Evolutionary conservation across 257 asterid species (phyloP), one percentile per base, ranked within the genome.

Genomic region (Nicotiana sylvestris): DNA sequence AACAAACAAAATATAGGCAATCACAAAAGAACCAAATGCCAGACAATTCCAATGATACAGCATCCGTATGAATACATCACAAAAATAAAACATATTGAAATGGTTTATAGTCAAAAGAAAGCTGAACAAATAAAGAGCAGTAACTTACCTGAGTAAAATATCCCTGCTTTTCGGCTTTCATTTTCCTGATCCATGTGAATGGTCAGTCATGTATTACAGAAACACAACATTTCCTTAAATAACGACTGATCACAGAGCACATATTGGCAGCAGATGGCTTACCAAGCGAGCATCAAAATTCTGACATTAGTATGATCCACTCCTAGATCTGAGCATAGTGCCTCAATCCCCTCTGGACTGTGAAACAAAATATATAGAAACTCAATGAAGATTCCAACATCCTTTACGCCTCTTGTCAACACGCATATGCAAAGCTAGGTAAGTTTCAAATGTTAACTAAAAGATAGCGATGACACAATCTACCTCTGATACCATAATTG

Each of bases 271-370:
- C 67, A 83, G 64, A 60, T 49, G 81, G 82, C 91, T 90, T 87
- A 92, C 99, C 99, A 96, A 82, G 98, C 99, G 62, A 96, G 92
- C 92, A 96, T 89, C 86, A 96, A 89, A 82, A 94, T 87, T 87
- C 92, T 92, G 76, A 93, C 95, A 87, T 95, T 96, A 0, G 96
- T 95, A 82, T 91, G 94, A 81, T 88, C 97, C 78, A 94, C 89
- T 88, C 86, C 92, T 85, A 95, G 85, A 87, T 92, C 98, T 46
- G 93, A 86, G 89, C 99, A 95, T 58, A 95, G 93, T 66, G 91
- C 81, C 89, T 91, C 99, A 67, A 95, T 90, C 81, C 99, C 97
- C 81, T 94, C 99, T 6, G 99, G 99, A 64, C 98, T 94, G 92
- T 74, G 66, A 66, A 83, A 76, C 53, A 62, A 74, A 60, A 49